These are phyloP conservation scores for Alectoria sarmentosa DNA, from an alignment of 495 filamentous ascomycete genomes.

Conservation along the genomic window DNA sequence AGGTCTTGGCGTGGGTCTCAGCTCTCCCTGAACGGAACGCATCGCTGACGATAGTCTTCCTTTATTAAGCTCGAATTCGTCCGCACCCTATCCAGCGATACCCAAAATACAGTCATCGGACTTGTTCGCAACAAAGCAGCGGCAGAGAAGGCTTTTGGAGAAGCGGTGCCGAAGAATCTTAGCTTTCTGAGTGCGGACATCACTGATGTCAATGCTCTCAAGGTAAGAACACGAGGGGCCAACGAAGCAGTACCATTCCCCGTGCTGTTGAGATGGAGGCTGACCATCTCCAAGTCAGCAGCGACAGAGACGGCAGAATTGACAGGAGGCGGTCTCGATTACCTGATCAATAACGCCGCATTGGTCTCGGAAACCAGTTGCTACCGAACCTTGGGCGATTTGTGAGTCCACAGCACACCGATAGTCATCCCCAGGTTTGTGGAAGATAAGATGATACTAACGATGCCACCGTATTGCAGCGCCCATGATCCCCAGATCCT, in stretches of 20 bases:
- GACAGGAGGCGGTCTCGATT: slow-evolving; percentile 32
- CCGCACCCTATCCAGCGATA: slow-evolving; percentile 23
- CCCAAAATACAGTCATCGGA: slow-evolving; percentile 34
- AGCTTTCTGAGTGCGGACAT: slow-evolving; percentile 2
- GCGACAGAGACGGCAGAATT: slow-evolving; percentile 30
- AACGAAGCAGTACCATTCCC: neutral
- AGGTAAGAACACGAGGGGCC: slow-evolving; percentile 14
- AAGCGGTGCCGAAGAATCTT: neutral
- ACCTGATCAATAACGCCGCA: slow-evolving; percentile 37
- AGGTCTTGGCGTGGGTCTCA: slow-evolving; percentile 36
- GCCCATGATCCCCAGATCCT: slow-evolving; percentile 1
- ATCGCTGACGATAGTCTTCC: neutral
- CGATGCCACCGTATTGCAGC: neutral
- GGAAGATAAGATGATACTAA: neutral
- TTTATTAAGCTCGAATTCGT: slow-evolving; percentile 15
- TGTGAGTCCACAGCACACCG: neutral
- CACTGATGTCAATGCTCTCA: neutral
- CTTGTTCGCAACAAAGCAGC: slow-evolving; percentile 33
- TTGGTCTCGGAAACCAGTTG: slow-evolving; percentile 18
- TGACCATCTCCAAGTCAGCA: slow-evolving; percentile 22
- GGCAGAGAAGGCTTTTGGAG: slow-evolving; percentile 14
- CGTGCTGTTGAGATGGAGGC: neutral
- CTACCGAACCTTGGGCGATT: neutral
- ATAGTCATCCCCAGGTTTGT: neutral
- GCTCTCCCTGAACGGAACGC: slow-evolving; percentile 12